phyloP scores from a whole-genome alignment of 75 land plant genomes.

The Selaginella moellendorffii region DNA sequence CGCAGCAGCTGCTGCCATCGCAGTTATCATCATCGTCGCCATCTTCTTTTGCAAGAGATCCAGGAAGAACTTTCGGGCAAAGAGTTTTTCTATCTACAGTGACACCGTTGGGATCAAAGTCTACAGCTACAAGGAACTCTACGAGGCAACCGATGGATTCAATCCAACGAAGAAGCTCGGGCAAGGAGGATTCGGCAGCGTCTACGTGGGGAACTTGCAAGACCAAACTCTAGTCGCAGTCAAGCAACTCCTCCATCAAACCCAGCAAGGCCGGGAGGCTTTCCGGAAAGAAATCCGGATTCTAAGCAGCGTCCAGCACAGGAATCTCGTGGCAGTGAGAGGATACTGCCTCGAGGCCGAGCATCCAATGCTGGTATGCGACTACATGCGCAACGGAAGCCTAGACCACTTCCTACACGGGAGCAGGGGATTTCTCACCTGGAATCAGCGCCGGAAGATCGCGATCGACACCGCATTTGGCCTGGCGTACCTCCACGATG shows the following conservation, averaged over 20 bases:
- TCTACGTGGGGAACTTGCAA: constrained; percentile 13
- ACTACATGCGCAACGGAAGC: constrained; percentile 3
- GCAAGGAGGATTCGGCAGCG: constrained; percentile 17
- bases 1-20: too few species aligned
- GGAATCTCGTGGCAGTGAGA: not conserved
- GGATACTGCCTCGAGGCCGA: constrained; percentile 4
- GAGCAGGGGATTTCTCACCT: not conserved
- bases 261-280: not conserved
- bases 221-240: constrained; percentile 15
- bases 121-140: constrained; percentile 17
- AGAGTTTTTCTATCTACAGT: too few species aligned
- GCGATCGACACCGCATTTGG: not conserved
- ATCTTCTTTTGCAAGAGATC: too few species aligned
- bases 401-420: not conserved
- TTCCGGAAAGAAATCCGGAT: constrained; percentile 3
- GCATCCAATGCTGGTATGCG: not conserved
- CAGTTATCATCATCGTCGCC: too few species aligned
- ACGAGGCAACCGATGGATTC: constrained; percentile 24
- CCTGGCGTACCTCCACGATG: constrained; percentile 1
- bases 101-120: too few species aligned
- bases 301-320: constrained; percentile 3
- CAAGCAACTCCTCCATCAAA: constrained; percentile 12
- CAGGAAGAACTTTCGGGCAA: too few species aligned
- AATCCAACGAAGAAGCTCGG: constrained; percentile 13
- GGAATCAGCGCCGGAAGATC: not conserved